Base-by-base conservation (phyloP, 2,329 filamentous ascomycete species). In the Diplodia scrobiculata region DNA sequence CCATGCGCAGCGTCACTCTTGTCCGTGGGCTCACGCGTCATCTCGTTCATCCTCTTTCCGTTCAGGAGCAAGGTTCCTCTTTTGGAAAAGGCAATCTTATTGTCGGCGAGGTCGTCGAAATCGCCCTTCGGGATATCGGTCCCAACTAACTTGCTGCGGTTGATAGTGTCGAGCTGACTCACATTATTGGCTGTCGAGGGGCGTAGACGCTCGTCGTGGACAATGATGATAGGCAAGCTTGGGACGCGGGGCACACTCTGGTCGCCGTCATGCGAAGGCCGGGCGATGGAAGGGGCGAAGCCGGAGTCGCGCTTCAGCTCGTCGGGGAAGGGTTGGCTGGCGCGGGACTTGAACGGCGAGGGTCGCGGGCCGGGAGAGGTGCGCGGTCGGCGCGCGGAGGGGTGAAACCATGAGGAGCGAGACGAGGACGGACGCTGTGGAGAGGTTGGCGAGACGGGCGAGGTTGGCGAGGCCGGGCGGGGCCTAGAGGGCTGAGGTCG, bases 51-150 rank as follows among this genome's bases (percentile, higher is more conserved):
- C 70, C 81, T 82, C 73, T 82, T 82, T 11, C 83, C 83, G 36
- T 81, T 83, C 68, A 85, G 74, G 68, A 88, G 74, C 74, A 88
- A 80, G 75, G 85, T 88, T 62, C 86, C 86, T 65, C 86, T 78
- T 66, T 84, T 85, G 13, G 85, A 87, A 70, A 88, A 88, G 53
- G 83, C 81, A 68, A 89, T 75, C 48, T 82, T 80, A 63, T 80
- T 79, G 45, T 80, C 76, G n/a, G 76, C 75, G 38, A 88, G 74
- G 47, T 83, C 84, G 66, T 84, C 84, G 54, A 86, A 79, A 65
- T 77, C 79, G 41, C 79, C 80, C 2, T 80, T 82, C 4, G 86
- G 85, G 66, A 88, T 86, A 68, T 84, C 78, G 68, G 85, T 79
- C 47, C 83, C 79, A 50, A 87, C 81, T 48, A 80, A 80, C 65